Evolutionary conservation across 2,329 filamentous ascomycete species (phyloP).

Genomic region (Dactylonectria macrodidyma): DNA sequence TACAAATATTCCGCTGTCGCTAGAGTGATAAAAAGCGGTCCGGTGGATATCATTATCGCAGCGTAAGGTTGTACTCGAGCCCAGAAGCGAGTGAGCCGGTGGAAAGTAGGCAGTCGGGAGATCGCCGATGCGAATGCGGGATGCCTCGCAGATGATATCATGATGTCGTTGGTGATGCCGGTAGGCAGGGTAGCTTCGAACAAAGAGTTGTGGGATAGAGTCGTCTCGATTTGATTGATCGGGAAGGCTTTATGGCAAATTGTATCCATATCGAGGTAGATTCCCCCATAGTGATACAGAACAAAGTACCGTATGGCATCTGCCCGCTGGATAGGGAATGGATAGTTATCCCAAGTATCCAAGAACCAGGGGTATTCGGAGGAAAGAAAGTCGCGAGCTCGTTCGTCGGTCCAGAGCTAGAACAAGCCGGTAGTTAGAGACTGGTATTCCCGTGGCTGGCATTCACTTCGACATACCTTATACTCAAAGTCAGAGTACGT

Average conservation of each 20-base stretch:
- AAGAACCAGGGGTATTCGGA: slow-evolving; percentile 81
- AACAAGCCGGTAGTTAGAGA: too few species aligned
- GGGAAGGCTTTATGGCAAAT: slow-evolving; percentile 49
- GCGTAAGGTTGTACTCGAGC: slow-evolving; percentile 74
- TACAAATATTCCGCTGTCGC: slow-evolving; percentile 81
- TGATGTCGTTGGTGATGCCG: slow-evolving; percentile 85
- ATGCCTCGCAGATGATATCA: slow-evolving; percentile 80
- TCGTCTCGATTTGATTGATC: slow-evolving; percentile 46
- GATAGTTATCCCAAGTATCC: slow-evolving; percentile 78
- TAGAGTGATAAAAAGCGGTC: slow-evolving; percentile 81
- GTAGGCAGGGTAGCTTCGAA: slow-evolving; percentile 73
- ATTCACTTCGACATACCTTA: slow-evolving; percentile 62
- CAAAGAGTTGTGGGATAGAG: slow-evolving; percentile 37
- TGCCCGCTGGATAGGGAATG: slow-evolving; percentile 79
- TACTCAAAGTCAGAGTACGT: slow-evolving; percentile 82
- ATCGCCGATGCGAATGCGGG: slow-evolving; percentile 82
- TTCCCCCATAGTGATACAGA: slow-evolving; percentile 79
- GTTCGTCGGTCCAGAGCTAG: slow-evolving; percentile 81
- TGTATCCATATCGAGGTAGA: slow-evolving; percentile 75
- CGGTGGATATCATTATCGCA: slow-evolving; percentile 85
- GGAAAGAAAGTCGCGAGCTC: slow-evolving; percentile 76
- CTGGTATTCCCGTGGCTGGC: too few species aligned
- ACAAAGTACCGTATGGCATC: slow-evolving; percentile 84
- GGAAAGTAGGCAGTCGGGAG: slow-evolving; percentile 70
- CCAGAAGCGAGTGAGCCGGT: slow-evolving; percentile 75